Evolutionary conservation across 352 stramenopile genomes (phyloP), one percentile per base, ranked within the genome.

Genomic region (Phytophthora chlamydospora): DNA sequence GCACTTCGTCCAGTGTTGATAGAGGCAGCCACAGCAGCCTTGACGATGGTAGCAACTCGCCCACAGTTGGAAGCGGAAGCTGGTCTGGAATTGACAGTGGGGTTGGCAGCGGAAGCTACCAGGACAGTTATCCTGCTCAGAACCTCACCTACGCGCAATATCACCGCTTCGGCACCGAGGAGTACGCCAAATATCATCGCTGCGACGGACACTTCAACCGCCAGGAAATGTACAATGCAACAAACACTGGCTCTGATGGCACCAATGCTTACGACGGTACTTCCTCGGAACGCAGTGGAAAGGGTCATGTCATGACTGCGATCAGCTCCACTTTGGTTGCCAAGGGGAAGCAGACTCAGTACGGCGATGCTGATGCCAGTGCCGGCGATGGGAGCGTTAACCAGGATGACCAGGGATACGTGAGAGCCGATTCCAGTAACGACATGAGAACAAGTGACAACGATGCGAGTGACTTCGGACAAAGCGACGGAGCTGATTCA

Each of bases 241-340:
- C 19, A 6, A 33, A 31, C 7, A 10, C 39, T 29, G 17, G 35
- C 5, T 46, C 43, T n/a, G n/a, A n/a, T n/a, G n/a, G n/a, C n/a
- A n/a, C n/a, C 43, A 36, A 14, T n/a, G 13, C 43, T 36, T 34
- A 36, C 27, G 27, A 21, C 27, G 43, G 36, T 14, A 13, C 24
- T 19, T 9, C n/a, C n/a, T n/a, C n/a, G n/a, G n/a, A n/a, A n/a
- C n/a, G n/a, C n/a, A n/a, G n/a, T n/a, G n/a, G n/a, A n/a, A 38
- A 24, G 10, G 43, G 12, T 27, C 12, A 36, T 21, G 13, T 49
- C 27, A 35, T 36, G 43, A 49, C 43, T 13, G 43, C 43, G 16
- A 49, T 49, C 43, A 49, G 43, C 27, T 49, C 43, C 42, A 49
- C 42, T 14, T 2, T 36, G 13, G 27, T 35, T 27, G 36, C 21